Base-by-base conservation (phyloP, 768 basidiomycete species). In the Daedalea quercina region DNA sequence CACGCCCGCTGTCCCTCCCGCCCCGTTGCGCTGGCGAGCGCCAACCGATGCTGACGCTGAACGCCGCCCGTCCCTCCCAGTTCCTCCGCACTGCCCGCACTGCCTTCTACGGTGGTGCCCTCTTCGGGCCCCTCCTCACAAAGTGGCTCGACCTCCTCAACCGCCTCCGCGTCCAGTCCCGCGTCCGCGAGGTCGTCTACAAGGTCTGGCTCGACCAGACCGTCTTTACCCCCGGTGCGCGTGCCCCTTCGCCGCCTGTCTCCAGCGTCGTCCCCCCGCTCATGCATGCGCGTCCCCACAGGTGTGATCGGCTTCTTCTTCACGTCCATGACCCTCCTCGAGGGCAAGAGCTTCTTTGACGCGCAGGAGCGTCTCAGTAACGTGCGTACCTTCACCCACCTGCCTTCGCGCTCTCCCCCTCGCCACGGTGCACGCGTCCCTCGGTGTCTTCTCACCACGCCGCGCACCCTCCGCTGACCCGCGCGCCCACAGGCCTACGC, bases 41-140 rank as follows among this genome's bases (percentile, higher is more conserved):
- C 28, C 6, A 6, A 11, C 11, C 4, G 6, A 11, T 31, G 28
- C 28, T 22, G 44, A 57, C 50, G 24, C 24, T 33, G 19, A 40
- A 6, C 15, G 8, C 37, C 37, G 37, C 15, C 37, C 37, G 8
- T 40, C 37, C 19, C 37, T 40, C 19, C 13, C 28, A 85, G 82
- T 74, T 80, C 60, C 65, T 71, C 50, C 74, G 84, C 26, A 85
- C 88, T 1, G 79, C 80, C 9, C 74, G 87, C 28, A 65, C 88
- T 31, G 75, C 79, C 2, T 80, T 85, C 62, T 91, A 88, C 62
- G 89, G 90, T 67, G 90, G 89, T 80, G 53, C 70, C 6, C 67
- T 94, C 50, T 92, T 94, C 67, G 91, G 88, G 2, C 90, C 93
- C 3, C 74, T 78, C 13, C 74, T 94, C 65, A 89, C 90, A 1